Percentiles rank a stretch among this genome's conserved stretches.
Conservation (phyloP, 805 yeast species). For the Hanseniaspora mollemarum region DNA sequence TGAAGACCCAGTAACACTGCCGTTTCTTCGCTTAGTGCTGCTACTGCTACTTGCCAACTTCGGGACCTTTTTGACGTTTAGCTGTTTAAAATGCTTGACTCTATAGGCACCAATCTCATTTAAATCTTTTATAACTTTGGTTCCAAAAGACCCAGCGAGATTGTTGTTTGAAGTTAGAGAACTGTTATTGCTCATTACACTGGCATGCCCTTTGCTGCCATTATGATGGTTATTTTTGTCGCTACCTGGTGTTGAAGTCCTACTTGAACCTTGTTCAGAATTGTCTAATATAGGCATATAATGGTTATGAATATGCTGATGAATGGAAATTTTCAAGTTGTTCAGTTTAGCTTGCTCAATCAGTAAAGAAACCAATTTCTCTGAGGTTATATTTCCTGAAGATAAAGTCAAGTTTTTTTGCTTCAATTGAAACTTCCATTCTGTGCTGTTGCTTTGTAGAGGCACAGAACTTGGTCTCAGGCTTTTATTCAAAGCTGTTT, state of each 20-base stretch:
- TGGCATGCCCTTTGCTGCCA: not conserved
- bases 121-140: conserved; percentile 20
- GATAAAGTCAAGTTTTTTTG: conserved; percentile 39
- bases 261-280: conserved; percentile 8
- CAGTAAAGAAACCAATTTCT: conserved; percentile 45
- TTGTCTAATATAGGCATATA: conserved; percentile 37
- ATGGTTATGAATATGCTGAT: conserved; percentile 79
- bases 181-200: not conserved
- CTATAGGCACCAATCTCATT: conserved; percentile 45
- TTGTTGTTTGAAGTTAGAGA: not conserved
- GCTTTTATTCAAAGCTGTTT: not conserved
- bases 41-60: conserved; percentile 11
- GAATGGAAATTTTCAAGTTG: conserved; percentile 54
- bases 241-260: conserved; percentile 7
- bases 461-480: conserved; percentile 10
- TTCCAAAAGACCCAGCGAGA: conserved; percentile 15
- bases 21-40: not conserved
- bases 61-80: conserved; percentile 32
- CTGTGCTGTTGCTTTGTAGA: conserved; percentile 29
- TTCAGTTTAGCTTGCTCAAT: conserved; percentile 50
- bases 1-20: conserved; percentile 1
- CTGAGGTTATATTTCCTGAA: conserved; percentile 42
- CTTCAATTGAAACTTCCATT: conserved; percentile 51
- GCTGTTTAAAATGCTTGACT: conserved; percentile 60
- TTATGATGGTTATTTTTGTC: not conserved